These are phyloP conservation scores for Dryas integrifolia DNA, from an alignment of 331 rosid species.

Conservation along the genomic window DNA sequence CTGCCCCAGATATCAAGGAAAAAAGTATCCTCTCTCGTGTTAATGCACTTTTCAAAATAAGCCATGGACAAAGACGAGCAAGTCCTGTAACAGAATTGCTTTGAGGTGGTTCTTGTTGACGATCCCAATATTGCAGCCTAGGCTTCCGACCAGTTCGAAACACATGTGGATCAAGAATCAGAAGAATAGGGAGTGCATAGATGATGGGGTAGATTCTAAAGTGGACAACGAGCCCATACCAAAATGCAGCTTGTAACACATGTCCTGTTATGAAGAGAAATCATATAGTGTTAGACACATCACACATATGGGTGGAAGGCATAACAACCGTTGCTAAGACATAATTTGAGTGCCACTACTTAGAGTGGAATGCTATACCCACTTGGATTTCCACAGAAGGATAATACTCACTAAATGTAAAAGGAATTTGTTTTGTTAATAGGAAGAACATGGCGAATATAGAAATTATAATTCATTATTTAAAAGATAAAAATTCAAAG, in stretches of 20 bases:
- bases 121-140: constrained; percentile 56
- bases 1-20: constrained; percentile 59
- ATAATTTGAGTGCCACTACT: not conserved
- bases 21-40: constrained; percentile 67
- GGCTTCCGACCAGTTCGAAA: constrained; percentile 61
- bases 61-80: constrained; percentile 30
- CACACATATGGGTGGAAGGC: not conserved
- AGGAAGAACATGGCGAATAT: not conserved
- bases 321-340: not conserved
- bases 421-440: not conserved
- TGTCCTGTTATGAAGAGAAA: constrained; percentile 32
- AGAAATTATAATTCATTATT: not conserved
- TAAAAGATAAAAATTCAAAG: not conserved
- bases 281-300: constrained; percentile 22
- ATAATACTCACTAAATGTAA: not conserved
- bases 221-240: constrained; percentile 96
- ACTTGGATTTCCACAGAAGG: not conserved
- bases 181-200: constrained; percentile 65
- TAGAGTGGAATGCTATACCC: not conserved
- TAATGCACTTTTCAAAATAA: constrained; percentile 45
- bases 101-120: constrained; percentile 36
- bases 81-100: constrained; percentile 25
- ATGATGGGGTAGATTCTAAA: constrained; percentile 87
- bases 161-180: constrained; percentile 71
- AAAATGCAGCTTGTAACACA: constrained; percentile 83